A percentile compares a stretch with the other conserved stretches of the same genome.
phyloP scores from a whole-genome alignment of 2,329 filamentous ascomycete species.

The Neocatenulostroma microsporum region DNA sequence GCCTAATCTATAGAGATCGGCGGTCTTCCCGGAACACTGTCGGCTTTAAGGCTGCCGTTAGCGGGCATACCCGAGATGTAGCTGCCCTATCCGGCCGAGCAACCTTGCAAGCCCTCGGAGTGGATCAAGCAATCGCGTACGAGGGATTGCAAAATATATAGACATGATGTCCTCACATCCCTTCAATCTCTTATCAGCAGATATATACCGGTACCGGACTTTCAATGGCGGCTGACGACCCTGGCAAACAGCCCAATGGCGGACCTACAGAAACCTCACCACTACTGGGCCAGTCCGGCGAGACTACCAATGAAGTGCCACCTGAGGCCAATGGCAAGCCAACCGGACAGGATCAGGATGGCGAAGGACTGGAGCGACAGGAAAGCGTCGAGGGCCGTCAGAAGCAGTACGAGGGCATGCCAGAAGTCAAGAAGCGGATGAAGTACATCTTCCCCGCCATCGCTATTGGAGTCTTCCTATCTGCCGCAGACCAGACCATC shows the following conservation, averaged over 20 bases:
- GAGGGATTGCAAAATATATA: too few species aligned
- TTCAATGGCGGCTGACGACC: too few species aligned
- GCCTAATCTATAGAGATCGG: too few species aligned
- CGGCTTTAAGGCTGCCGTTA: too few species aligned
- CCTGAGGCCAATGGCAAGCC: conserved; percentile 13
- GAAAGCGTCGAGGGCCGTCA: conserved; percentile 23
- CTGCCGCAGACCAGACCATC: conserved; percentile 68
- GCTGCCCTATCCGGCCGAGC: too few species aligned
- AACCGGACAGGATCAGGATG: conserved; percentile 16
- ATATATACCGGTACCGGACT: too few species aligned
- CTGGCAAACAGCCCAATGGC: conserved; percentile 1
- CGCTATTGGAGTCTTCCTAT: conserved; percentile 60
- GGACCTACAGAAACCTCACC: conserved; percentile 21
- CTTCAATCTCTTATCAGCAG: too few species aligned
- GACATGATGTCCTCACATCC: too few species aligned
- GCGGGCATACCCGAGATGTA: too few species aligned
- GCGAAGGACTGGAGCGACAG: conserved; percentile 31
- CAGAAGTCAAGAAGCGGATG: conserved; percentile 44
- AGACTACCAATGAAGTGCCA: conserved; percentile 22
- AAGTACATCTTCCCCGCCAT: conserved; percentile 55
- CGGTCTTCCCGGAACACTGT: too few species aligned
- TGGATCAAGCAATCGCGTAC: too few species aligned
- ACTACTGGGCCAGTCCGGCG: conserved; percentile 18
- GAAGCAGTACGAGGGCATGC: conserved; percentile 38
- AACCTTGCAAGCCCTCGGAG: too few species aligned